These are phyloP conservation scores for Elsinoe australis DNA, from an alignment of 2,329 filamentous ascomycete species.

Conservation along the genomic window DNA sequence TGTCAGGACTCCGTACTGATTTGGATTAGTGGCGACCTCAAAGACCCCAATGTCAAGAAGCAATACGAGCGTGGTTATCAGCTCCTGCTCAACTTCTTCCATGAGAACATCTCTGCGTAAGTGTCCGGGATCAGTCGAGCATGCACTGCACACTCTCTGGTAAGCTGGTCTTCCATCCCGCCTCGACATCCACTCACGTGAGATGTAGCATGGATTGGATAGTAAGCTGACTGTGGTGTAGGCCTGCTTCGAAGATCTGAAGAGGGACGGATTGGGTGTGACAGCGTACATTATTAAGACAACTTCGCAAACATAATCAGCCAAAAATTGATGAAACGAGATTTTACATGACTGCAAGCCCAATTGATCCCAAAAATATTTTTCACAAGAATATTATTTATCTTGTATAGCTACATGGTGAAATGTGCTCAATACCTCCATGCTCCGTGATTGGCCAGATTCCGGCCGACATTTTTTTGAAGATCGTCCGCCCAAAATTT, in stretches of 20 bases:
- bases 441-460: too few relatives aligned
- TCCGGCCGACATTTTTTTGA: too few relatives aligned
- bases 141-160: constrained; percentile 1
- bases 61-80: constrained; percentile 46
- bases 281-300: too few relatives aligned
- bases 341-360: too few relatives aligned
- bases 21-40: constrained; percentile 35
- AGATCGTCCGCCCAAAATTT: too few relatives aligned
- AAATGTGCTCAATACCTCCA: too few relatives aligned
- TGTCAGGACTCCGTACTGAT: background rate
- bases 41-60: constrained; percentile 41
- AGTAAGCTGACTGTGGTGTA: background rate
- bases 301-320: too few relatives aligned
- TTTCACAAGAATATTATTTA: too few relatives aligned
- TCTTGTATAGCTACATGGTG: too few relatives aligned
- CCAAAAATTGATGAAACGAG: too few relatives aligned
- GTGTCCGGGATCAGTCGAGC: constrained; percentile 23
- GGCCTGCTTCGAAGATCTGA: constrained; percentile 7
- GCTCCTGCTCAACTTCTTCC: constrained; percentile 44
- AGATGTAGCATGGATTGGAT: background rate
- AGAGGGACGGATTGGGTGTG: too few relatives aligned
- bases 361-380: too few relatives aligned
- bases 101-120: constrained; percentile 42
- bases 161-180: background rate
- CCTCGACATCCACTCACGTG: background rate